Base-by-base conservation (phyloP, 2,329 filamentous ascomycete species). In the Phaeosphaeriaceae sp. region DNA sequence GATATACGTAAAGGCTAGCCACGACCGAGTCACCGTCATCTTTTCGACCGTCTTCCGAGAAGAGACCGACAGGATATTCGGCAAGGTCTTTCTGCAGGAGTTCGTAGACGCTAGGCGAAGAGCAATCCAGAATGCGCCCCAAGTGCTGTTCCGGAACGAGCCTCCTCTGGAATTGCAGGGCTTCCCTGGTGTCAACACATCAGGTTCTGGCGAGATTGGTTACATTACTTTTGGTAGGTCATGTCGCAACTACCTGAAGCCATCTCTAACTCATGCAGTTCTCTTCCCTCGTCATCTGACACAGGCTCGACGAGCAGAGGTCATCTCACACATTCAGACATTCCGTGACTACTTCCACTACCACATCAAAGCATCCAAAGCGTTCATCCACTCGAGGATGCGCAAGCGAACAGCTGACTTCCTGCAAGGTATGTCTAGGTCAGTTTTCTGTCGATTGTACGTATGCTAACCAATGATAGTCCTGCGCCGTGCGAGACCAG, bases 281-380 rank as follows among this genome's bases (percentile, higher is more conserved):
- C 86, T 99, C 45, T 99, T 99, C 83, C 94, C 95, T 48, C 90
- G 95, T 65, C 96, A 99, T 79, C 84, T 99, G 66, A 94, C 93
- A 15, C 88, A 89, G 15, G 92, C 97, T 79, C 88, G 93, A 75
- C 92, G 96, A 82, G 90, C 91, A 60, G 93, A 97, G 67, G 93
- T 96, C 76, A 99, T 99, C 69, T 97, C 93, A 51, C 96, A 99
- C 78, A 98, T 99, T 72, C 96, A 99, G 81, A 99, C 95, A 15
- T 99, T 99, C 91, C 91, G 95, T 67, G 95, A 99, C 77, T 99
- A 99, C 81, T 99, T 99, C 85, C 95, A 99, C 80, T 99, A 99
- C 79, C 95, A 99, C 80, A 99, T 99, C 82, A 99, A 99, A 82
- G 96, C 95, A 27, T 97, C 93, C 62, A 99, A 99, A 85, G 95